Percentiles rank a stretch among this genome's conserved stretches.
These are phyloP conservation scores for Heliamphora exappendiculata DNA, from an alignment of 148 eudicot genomes.

Conservation along the genomic window DNA sequence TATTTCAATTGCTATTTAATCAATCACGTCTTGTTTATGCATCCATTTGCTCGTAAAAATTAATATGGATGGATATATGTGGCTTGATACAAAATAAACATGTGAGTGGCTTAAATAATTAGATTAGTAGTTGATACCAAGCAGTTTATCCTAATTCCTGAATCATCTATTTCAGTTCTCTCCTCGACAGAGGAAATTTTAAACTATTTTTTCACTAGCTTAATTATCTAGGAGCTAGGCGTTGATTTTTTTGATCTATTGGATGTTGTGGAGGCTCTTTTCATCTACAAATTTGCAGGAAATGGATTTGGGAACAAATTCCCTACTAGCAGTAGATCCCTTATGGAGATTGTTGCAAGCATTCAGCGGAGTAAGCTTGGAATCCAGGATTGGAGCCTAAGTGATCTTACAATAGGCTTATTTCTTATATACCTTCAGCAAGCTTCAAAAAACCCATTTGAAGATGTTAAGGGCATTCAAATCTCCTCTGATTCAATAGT, in stretches of 20 bases:
- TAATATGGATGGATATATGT: not conserved
- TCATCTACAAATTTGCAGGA: conserved; percentile 29
- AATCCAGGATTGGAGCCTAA: conserved; percentile 83
- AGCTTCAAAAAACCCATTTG: conserved; percentile 54
- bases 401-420: conserved; percentile 87
- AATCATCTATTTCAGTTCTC: not conserved
- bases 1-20: conserved; percentile 7
- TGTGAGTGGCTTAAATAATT: not conserved
- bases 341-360: conserved; percentile 65
- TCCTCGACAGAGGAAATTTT: not conserved
- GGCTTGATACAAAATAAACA: not conserved
- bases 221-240: not conserved
- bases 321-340: conserved; percentile 57
- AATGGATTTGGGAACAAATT: conserved; percentile 45
- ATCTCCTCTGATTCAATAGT: conserved; percentile 66
- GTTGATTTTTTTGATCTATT: not conserved
- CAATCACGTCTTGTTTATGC: not conserved
- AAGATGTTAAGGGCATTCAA: conserved; percentile 70
- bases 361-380: conserved; percentile 80
- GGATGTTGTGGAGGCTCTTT: not conserved
- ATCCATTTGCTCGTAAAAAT: not conserved
- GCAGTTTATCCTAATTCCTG: not conserved
- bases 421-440: conserved; percentile 86
- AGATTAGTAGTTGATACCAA: not conserved
- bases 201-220: not conserved